Base-by-base conservation (phyloP, 192 early-diverging fungal genomes). In the Backusella westeae region DNA sequence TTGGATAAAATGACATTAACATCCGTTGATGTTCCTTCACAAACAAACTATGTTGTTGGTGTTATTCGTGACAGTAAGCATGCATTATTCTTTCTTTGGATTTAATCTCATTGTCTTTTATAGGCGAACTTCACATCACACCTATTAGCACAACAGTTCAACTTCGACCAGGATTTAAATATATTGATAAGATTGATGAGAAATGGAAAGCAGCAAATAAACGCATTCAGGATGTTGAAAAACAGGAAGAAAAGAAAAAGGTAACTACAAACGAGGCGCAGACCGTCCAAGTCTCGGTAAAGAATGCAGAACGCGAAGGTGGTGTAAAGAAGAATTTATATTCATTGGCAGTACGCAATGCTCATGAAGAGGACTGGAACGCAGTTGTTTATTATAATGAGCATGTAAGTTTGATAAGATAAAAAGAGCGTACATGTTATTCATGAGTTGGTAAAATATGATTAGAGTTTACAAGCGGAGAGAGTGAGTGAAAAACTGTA, bases 181-280 rank as follows among this genome's bases (percentile, higher is more conserved):
- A 99, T 80, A 83, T 97, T 34, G 96, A 98, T 76, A 91, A 93
- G 78, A 95, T 97, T 78, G 89, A 90, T 35, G 94, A 96, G 59
- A 97, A 96, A 77, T 84, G 87, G 67, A 90, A 90, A 67, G 90
- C 88, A 32, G 90, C 91, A 6, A 88, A 79, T 69, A 91, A 76
- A 88, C 91, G 75, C 74, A 82, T 74, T 42, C 81, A 82, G 53
- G 87, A 92, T 23, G 92, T 94, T 34, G 92, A 91, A 9, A 89
- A 87, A 19, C 89, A 92, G 38, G 87, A 89, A n/a, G 79, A 85
- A 10, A 89, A 80, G 73, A 75, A 75, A 41, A 77, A 53, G 4
- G 81, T 71, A 38, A 69, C 81, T 15, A 70, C 75, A 49, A 72
- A 46, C 35, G 78, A 87, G 74, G 82, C 86, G 14, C 86, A 83